Base-by-base conservation (phyloP, 2,329 filamentous ascomycete genomes). In the Apiospora saccharicola region DNA sequence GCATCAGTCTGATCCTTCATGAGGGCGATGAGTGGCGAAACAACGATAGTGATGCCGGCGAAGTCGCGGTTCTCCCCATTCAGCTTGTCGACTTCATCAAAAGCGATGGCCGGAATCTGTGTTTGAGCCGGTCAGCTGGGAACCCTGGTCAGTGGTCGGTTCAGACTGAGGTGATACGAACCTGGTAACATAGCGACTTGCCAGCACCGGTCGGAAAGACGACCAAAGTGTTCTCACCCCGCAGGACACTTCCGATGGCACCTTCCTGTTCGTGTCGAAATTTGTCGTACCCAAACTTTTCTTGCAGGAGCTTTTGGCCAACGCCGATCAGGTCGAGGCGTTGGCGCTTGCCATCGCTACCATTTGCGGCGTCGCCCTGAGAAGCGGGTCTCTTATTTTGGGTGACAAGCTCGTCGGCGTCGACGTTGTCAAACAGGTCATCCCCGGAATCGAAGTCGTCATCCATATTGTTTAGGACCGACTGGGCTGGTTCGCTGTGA, bases 1-100 rank as follows among this genome's bases (percentile, higher is more conserved):
- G 86, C 85, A 74, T 90, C 88, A 0, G 89, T 87, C 74, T 91
- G 89, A 73, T 90, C 88, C 76, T 90, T 90, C 88, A 90, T 90
- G 70, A 90, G 76, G 1, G 87, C 87, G 70, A 90, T 87, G 3
- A 90, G 79, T 0, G 88, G 88, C 0, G 87, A 90, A 1, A 90
- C 86, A 3, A 90, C 86, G 7, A 90, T 83, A 1, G 87, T 90
- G 73, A 90, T 85, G 7, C 87, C 89, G 14, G 81, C 78, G 24
- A 83, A 81, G 2, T 78, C 78, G 0, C 75, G 75, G 57, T 79
- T 75, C 2, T 74, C 74, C 1, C 78, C 79, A 5, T 74, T 78
- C 22, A 75, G 71, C 1, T 76, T 73, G 46, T 88, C 86, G 14
- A 86, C 75, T 68, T 84, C 79, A 51, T 83, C 81, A 47, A 88